Percentiles rank a stretch among this genome's conserved stretches.
phyloP scores from a whole-genome alignment of 768 basidiomycete species.

The Cytidiella melzeri region DNA sequence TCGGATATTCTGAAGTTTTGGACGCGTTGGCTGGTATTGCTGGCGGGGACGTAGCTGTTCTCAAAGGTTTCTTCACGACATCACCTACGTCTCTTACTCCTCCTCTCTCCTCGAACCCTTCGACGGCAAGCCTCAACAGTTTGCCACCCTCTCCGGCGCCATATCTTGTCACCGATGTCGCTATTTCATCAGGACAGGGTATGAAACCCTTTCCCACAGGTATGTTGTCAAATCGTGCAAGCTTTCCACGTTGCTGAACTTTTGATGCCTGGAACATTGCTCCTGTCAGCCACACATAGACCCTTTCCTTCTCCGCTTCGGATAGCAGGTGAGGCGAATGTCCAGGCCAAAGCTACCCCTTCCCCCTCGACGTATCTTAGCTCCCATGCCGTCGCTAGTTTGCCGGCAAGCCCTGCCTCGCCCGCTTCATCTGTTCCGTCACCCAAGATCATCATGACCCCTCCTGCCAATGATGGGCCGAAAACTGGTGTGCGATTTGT shows the following conservation, averaged over 20 bases:
- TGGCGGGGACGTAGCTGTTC: conserved; percentile 18
- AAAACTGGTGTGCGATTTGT: conserved; percentile 12
- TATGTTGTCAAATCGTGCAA: neutral
- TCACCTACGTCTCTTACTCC: conserved; percentile 14
- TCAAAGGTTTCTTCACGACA: conserved; percentile 5
- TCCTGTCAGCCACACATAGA: conserved; percentile 17
- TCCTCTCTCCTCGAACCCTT: conserved; percentile 11
- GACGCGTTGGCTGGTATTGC: conserved; percentile 56
- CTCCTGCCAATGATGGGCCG: neutral
- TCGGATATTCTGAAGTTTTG: conserved; percentile 65
- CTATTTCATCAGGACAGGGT: neutral
- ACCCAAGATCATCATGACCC: neutral
- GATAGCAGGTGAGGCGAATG: conserved; percentile 3
- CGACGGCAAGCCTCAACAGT: conserved; percentile 5
- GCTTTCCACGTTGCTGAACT: neutral
- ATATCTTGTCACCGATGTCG: neutral
- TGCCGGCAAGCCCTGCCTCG: conserved; percentile 4
- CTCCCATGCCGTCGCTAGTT: neutral
- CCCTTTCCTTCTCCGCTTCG: conserved; percentile 24
- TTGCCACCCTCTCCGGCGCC: conserved; percentile 7
- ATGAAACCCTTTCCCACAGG: neutral
- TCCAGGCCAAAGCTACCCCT: conserved; percentile 2
- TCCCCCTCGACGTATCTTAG: neutral
- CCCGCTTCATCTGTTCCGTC: neutral
- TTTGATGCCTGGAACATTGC: neutral